Evolutionary conservation across 1,139 yeast genomes (phyloP).

Genomic region (Geotrichum carabidarum): DNA sequence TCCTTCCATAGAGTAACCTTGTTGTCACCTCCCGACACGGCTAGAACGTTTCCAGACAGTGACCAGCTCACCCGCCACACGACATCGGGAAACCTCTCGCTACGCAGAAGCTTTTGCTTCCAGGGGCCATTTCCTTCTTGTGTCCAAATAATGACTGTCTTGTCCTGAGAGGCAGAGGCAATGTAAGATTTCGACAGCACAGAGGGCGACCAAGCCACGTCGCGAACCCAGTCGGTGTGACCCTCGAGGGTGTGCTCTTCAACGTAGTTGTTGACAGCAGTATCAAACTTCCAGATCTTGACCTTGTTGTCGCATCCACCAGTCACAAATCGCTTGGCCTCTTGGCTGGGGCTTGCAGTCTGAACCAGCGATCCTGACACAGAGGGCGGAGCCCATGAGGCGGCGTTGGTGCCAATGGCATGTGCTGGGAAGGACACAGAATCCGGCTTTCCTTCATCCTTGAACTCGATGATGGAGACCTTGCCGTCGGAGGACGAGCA

Average conservation of each 20-base stretch:
- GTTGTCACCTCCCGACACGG: conserved; percentile 94
- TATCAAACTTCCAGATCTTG: conserved; percentile 77
- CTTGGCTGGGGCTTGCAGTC: conserved; percentile 30
- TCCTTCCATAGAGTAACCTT: conserved; percentile 96
- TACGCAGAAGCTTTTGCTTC: conserved; percentile 65
- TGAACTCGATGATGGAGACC: conserved; percentile 84
- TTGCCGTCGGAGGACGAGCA: conserved; percentile 93
- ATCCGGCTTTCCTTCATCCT: conserved; percentile 81
- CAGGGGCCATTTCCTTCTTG: conserved; percentile 67
- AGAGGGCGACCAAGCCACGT: conserved; percentile 84
- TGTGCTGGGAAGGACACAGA: conserved; percentile 69
- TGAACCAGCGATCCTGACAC: conserved; percentile 38
- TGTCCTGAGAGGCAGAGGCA: conserved; percentile 96
- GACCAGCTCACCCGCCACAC: conserved; percentile 99
- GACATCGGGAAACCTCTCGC: conserved; percentile 88
- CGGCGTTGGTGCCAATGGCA: conserved; percentile 88
- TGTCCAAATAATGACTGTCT: conserved; percentile 91
- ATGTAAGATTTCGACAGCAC: conserved; percentile 79
- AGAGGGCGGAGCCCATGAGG: conserved; percentile 85
- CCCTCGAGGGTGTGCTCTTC: conserved; percentile 64
- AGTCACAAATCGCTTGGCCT: conserved; percentile 67
- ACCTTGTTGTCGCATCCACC: conserved; percentile 95
- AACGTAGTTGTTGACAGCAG: conserved; percentile 53
- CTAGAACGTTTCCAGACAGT: conserved; percentile 86
- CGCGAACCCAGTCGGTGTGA: conserved; percentile 84